These are phyloP conservation scores for Arachnopeziza araneosa DNA, from an alignment of 2,329 filamentous ascomycete genomes.

Conservation along the genomic window DNA sequence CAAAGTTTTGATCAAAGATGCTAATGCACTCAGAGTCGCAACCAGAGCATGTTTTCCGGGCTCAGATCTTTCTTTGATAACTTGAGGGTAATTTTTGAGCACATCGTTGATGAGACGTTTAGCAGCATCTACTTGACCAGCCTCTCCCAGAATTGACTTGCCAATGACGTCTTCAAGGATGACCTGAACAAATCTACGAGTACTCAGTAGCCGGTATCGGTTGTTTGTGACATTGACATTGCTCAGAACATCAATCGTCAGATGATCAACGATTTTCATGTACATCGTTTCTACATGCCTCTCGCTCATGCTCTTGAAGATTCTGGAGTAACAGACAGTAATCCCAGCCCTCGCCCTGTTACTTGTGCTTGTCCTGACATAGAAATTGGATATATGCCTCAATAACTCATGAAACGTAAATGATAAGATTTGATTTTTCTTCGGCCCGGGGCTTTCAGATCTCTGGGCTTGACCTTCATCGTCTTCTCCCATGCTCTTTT, in stretches of 20 bases:
- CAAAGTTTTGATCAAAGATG: slow-evolving; percentile 70
- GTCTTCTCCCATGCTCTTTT: slow-evolving; percentile 57
- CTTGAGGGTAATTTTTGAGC: slow-evolving; percentile 90
- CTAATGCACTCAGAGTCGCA: slow-evolving; percentile 70
- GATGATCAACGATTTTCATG: slow-evolving; percentile 69
- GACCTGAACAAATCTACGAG: slow-evolving; percentile 76
- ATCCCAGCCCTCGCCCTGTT: slow-evolving; percentile 79
- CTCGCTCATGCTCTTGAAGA: slow-evolving; percentile 74
- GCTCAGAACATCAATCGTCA: slow-evolving; percentile 75
- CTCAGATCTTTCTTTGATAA: slow-evolving; percentile 78
- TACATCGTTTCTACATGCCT: slow-evolving; percentile 81
- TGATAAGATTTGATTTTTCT: slow-evolving; percentile 66
- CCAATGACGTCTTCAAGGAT: slow-evolving; percentile 82
- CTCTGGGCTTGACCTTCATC: slow-evolving; percentile 65
- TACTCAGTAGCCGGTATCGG: slow-evolving; percentile 79
- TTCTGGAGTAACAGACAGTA: slow-evolving; percentile 78
- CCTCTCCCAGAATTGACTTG: slow-evolving; percentile 77
- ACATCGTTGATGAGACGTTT: slow-evolving; percentile 79
- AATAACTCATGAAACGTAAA: slow-evolving; percentile 75
- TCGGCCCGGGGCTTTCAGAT: slow-evolving; percentile 69
- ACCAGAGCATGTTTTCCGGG: slow-evolving; percentile 83
- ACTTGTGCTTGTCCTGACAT: slow-evolving; percentile 69
- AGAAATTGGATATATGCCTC: slow-evolving; percentile 73
- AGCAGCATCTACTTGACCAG: slow-evolving; percentile 77
- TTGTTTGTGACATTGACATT: slow-evolving; percentile 73